Evolutionary conservation across 2,329 filamentous ascomycete species (phyloP), one percentile per base, ranked within the genome.

Genomic region (Fusarium irregulare): DNA sequence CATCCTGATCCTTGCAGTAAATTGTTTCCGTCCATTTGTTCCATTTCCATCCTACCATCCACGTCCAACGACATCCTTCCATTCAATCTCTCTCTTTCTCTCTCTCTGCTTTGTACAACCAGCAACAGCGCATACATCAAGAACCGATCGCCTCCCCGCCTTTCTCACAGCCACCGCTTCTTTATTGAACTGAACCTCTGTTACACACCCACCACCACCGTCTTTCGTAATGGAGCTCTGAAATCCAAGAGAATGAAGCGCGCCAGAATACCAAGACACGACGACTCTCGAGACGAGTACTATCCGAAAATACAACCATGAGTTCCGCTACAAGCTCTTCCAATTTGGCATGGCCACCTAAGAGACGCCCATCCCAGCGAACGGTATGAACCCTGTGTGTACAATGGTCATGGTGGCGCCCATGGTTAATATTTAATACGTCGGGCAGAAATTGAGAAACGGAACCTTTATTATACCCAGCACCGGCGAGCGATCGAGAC

Each of bases 401-500:
- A n/a, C 21, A 56, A 50, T 30, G 25, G 16, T 23, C 21, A 51
- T 32, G n/a, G 49, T 41, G 23, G 27, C 37, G 5, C 7, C 7
- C 21, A 21, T 18, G 30, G 42, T 21, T 12, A 53, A 45, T 41
- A 45, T 56, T 62, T 75, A 55, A 71, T 53, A 41, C 47, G 50
- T 60, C 56, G 49, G 41, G 20, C 76, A 91, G 88, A 89, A 94
- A 86, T 85, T 97, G 66, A 91, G 92, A 72, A 92, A 95, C 78
- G 93, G 93, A 71, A 96, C 93, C 46, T 94, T 97, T 79, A 92
- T 98, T 73, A 87, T 97, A 57, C 94, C 95, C 10, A 85, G 87
- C 63, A 98, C 94, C 4, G 94, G 95, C 75, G 92, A 97, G 80
- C 92, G 94, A 69, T 88, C 93, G 48, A 91, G 90, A 76, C 92